Evolutionary conservation across 2,329 filamentous ascomycete species (phyloP).

Genomic region (Raffaelea deltoideospora): DNA sequence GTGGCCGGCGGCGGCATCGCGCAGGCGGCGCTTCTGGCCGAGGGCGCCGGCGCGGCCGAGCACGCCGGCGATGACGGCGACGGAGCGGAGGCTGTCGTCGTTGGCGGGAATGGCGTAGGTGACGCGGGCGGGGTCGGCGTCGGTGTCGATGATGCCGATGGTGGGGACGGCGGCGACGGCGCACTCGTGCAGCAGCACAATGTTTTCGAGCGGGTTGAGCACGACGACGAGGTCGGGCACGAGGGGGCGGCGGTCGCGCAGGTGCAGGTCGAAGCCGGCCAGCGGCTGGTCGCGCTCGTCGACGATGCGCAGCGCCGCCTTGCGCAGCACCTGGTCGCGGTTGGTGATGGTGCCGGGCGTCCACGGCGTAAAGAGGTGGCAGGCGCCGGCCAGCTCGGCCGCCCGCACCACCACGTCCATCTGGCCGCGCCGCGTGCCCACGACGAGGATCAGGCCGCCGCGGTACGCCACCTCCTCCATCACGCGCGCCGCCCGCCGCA

Average conservation of each 20-base stretch:
- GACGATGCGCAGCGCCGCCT: constrained; percentile 57
- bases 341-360: constrained; percentile 86
- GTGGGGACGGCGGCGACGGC: constrained; percentile 78
- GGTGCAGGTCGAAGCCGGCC: constrained; percentile 26
- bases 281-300: constrained; percentile 53
- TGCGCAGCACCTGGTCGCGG: constrained; percentile 70
- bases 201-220: constrained; percentile 87
- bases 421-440: constrained; percentile 73
- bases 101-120: constrained; percentile 96
- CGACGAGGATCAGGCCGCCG: constrained; percentile 79
- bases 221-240: constrained; percentile 85
- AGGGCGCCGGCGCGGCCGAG: constrained; percentile 71
- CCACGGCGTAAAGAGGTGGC: constrained; percentile 88
- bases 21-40: constrained; percentile 54
- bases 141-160: constrained; percentile 87
- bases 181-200: constrained; percentile 80
- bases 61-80: constrained; percentile 70
- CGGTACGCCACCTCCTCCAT: constrained; percentile 73
- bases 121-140: constrained; percentile 82
- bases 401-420: constrained; percentile 67
- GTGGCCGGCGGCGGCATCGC: constrained; percentile 42
- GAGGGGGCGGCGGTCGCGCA: constrained; percentile 34
- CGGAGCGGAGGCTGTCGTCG: constrained; percentile 79
- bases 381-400: constrained; percentile 61
- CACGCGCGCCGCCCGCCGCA: constrained; percentile 84